These are phyloP conservation scores for Pterocarpus macrocarpus DNA, from an alignment of 306 rosid species.

Conservation along the genomic window DNA sequence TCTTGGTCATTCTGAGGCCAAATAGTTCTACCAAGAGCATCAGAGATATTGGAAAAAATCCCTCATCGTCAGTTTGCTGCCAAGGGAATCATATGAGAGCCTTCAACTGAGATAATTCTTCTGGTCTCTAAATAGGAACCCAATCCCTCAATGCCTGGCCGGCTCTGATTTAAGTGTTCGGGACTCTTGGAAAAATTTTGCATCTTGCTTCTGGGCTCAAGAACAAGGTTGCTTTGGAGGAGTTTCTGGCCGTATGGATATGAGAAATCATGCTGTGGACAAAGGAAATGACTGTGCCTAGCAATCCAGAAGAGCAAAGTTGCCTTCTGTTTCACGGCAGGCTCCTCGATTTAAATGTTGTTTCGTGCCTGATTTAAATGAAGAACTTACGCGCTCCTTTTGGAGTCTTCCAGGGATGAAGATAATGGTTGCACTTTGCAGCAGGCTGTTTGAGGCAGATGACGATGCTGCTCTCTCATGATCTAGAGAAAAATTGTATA, in stretches of 20 bases:
- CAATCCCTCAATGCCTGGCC: conserved; percentile 55
- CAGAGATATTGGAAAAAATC: conserved; percentile 74
- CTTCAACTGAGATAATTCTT: conserved; percentile 56
- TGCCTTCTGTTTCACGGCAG: conserved; percentile 72
- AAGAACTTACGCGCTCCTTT: conserved; percentile 96
- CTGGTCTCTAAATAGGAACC: conserved; percentile 67
- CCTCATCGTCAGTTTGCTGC: conserved; percentile 51
- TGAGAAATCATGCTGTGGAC: conserved; percentile 79
- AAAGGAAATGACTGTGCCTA: conserved; percentile 64
- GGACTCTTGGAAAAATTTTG: conserved; percentile 84
- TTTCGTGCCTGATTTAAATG: conserved; percentile 93
- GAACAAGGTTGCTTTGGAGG: conserved; percentile 78
- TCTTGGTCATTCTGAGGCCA: conserved; percentile 96
- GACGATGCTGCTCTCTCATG: conserved; percentile 96
- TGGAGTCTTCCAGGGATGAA: conserved; percentile 93
- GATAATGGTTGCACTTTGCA: conserved; percentile 92
- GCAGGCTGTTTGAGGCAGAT: conserved; percentile 88
- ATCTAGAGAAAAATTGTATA: conserved; percentile 67
- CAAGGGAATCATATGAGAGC: conserved; percentile 57
- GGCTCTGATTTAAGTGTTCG: conserved; percentile 90
- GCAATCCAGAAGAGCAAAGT: conserved; percentile 62
- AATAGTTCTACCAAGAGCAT: conserved; percentile 95
- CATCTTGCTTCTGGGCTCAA: conserved; percentile 88
- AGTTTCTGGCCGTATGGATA: conserved; percentile 75
- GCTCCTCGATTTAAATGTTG: conserved; percentile 92